phyloP scores from a whole-genome alignment of 129 eudicot genomes.

The Flaveria trinervia region DNA sequence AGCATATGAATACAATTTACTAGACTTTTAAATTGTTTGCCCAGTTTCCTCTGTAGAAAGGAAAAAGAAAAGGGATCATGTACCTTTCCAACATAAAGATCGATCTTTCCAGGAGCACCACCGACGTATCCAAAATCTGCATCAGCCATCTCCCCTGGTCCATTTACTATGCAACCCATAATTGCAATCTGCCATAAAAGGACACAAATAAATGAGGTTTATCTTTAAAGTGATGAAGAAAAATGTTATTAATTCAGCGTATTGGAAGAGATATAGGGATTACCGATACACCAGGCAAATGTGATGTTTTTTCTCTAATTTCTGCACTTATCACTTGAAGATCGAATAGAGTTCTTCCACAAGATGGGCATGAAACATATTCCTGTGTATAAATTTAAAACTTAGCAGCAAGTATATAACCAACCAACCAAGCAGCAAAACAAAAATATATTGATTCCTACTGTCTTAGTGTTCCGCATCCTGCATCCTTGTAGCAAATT shows the following conservation, averaged over 20 bases:
- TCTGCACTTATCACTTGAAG: slow-evolving; percentile 98
- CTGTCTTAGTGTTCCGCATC: slow-evolving; percentile 92
- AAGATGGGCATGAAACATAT: slow-evolving; percentile 97
- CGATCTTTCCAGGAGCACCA: slow-evolving; percentile 99
- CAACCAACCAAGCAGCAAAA: neutral
- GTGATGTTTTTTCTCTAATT: slow-evolving; percentile 93
- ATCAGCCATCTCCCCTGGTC: slow-evolving; percentile 99
- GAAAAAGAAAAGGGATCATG: neutral
- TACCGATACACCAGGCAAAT: slow-evolving; percentile 99
- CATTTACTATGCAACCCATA: slow-evolving; percentile 99
- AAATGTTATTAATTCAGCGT: slow-evolving; percentile 12
- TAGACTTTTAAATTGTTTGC: neutral
- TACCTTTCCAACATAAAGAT: slow-evolving; percentile 97
- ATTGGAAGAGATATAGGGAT: slow-evolving; percentile 25
- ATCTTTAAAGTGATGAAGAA: slow-evolving; percentile 1
- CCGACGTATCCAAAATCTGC: slow-evolving; percentile 99
- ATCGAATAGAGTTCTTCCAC: slow-evolving; percentile 94
- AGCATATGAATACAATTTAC: neutral
- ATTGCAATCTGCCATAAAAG: slow-evolving; percentile 73
- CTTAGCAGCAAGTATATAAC: neutral
- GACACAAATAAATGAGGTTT: neutral
- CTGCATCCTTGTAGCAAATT: slow-evolving; percentile 98
- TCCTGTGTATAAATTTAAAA: slow-evolving; percentile 51
- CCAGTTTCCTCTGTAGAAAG: neutral
- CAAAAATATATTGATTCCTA: slow-evolving; percentile 17